Conservation (phyloP, 164 flowering plant species). For the Dillenia suffruticosa region DNA sequence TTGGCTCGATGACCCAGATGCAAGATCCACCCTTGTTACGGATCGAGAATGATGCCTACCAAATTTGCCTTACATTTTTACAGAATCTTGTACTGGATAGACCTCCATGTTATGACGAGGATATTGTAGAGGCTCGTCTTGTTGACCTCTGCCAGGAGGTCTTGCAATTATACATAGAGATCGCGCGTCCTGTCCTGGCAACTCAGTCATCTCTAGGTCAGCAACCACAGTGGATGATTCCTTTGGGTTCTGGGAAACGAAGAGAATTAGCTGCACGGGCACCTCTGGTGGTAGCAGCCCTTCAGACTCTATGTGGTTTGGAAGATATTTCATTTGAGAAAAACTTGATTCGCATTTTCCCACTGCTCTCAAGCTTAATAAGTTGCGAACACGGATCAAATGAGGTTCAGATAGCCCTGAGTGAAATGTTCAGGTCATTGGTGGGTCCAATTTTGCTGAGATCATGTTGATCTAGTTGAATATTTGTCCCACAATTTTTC, state of each 20-base stretch:
- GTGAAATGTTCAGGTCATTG: slow-evolving; percentile 70
- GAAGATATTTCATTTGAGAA: slow-evolving; percentile 57
- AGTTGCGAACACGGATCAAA: slow-evolving; percentile 94
- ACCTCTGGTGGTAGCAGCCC: slow-evolving; percentile 76
- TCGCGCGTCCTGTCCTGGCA: slow-evolving; percentile 34
- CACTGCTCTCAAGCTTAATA: slow-evolving; percentile 71
- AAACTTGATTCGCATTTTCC: slow-evolving; percentile 64
- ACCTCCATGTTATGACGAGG: slow-evolving; percentile 45
- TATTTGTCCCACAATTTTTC: slow-evolving; percentile 12
- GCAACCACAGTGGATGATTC: slow-evolving; percentile 49
- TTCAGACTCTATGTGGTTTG: slow-evolving; percentile 70
- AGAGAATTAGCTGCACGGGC: slow-evolving; percentile 92
- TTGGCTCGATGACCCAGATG: slow-evolving; percentile 82
- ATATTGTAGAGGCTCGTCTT: slow-evolving; percentile 55
- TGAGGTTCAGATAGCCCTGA: slow-evolving; percentile 84
- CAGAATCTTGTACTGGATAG: slow-evolving; percentile 75
- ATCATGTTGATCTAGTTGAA: slow-evolving; percentile 57
- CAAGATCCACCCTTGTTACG: slow-evolving; percentile 96
- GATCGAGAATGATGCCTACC: slow-evolving; percentile 90
- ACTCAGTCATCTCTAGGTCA: slow-evolving; percentile 26
- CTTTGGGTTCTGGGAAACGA: slow-evolving; percentile 80
- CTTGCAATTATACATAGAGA: slow-evolving; percentile 63
- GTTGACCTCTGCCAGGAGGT: slow-evolving; percentile 80
- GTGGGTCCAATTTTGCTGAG: slow-evolving; percentile 86
- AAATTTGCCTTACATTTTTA: slow-evolving; percentile 77